Evolutionary conservation across 192 early-diverging fungal species (phyloP), one percentile per base, ranked within the genome.

Genomic region (Coemansia sp.): DNA sequence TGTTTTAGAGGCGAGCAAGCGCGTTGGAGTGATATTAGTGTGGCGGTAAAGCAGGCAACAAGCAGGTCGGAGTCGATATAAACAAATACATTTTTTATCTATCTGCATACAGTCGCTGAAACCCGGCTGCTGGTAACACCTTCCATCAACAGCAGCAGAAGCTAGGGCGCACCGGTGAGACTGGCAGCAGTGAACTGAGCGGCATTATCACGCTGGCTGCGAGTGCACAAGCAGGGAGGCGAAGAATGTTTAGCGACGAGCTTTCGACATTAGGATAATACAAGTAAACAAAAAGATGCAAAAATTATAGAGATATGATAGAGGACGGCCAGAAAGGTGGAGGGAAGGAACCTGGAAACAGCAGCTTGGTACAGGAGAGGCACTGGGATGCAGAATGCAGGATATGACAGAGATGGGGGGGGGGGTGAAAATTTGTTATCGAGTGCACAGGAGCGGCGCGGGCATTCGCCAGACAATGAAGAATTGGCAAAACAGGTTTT

Each of bases 341-440:
- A 42, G 19, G 19, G 35, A 58, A 62, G 10, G 19, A 56, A 22
- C 37, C 9, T 62, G 45, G 49, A 56, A 64, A 54, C 68, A 64
- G 54, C 62, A 70, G 53, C 27, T 47, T 36, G 60, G 68, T 70
- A 68, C 37, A 31, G 49, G 47, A 49, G 63, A n/a, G n/a, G n/a
- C n/a, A n/a, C n/a, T n/a, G n/a, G n/a, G n/a, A n/a, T n/a, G n/a
- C 38, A 62, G 10, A 15, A 31, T 40, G 37, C 43, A 25, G 54
- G 25, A 12, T 31, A 42, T 42, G 8, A 17, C 8, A 42, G 41
- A 17, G 41, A 42, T 8, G n/a, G n/a, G n/a, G n/a, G n/a, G n/a
- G n/a, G n/a, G n/a, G n/a, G n/a, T n/a, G n/a, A n/a, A n/a, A n/a
- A n/a, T n/a, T n/a, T n/a, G n/a, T n/a, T n/a, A n/a, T n/a, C n/a